Evolutionary conservation across 2,329 filamentous ascomycete species (phyloP), one percentile per base, ranked within the genome.

Genomic region (Penicillium janthinellum): DNA sequence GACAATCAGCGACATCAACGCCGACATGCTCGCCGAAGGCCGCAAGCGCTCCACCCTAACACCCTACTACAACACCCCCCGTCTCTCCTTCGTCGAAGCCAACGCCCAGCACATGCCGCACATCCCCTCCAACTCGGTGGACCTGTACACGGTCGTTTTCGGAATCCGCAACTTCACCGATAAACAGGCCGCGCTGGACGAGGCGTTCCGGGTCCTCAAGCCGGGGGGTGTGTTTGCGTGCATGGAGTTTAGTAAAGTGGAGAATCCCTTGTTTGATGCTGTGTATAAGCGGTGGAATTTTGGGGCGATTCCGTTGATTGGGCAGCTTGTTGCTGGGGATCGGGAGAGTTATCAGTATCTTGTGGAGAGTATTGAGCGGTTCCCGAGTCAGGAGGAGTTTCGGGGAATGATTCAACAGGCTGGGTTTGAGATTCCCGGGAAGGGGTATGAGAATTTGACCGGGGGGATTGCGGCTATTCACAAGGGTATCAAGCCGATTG

Each of bases 241-340:
- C 72, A 84, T 99, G 61, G 95, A 99, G 79, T 99, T 99, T 78
- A 91, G 88, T 73, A 93, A 94, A 75, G 90, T 96, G 60, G 86
- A 86, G 64, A 90, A 89, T 73, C 84, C 88, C 0, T 64, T 96
- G 0, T 87, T 99, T 72, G 90, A 98, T 77, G 86, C 88, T 17
- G 77, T 94, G 1, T 99, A 99, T 79, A 96, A 96, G 83, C 85
- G 90, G 60, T 99, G 96, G 93, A 96, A 91, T 62, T 99, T 99
- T 76, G 85, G 88, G 60, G 92, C 92, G 12, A 99, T 99, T 65
- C 95, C 95, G 0, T 77, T 99, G 67, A 97, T 99, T 71, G 96
- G 95, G 2, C 94, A 99, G 79, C 74, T 99, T 61, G 93, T 99
- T 15, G 94, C 95, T 1, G 92, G 91, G 6, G 96, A 99, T 75